Evolutionary conservation across 495 filamentous ascomycete genomes (phyloP).

Genomic region (Penicillium ucsense): DNA sequence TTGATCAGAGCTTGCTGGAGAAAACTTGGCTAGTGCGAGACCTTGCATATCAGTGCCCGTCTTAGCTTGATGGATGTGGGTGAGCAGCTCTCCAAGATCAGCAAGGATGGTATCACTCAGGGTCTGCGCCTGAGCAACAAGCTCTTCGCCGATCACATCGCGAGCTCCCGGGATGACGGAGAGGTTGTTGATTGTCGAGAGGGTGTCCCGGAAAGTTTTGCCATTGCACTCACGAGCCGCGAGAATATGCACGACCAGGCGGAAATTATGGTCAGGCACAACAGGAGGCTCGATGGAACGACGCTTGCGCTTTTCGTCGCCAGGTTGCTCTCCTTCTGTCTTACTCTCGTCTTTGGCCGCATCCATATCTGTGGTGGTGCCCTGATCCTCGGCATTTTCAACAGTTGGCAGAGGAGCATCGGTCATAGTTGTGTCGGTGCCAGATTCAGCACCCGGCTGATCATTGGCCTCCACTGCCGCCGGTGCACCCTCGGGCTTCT

Average conservation of each 20-base stretch:
- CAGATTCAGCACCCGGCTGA: slow-evolving; percentile 13
- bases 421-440: slow-evolving; percentile 33
- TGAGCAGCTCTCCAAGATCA: slow-evolving; percentile 78
- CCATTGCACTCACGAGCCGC: slow-evolving; percentile 91
- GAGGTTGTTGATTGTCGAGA: slow-evolving; percentile 95
- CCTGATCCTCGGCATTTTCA: slow-evolving; percentile 21
- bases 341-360: slow-evolving; percentile 30
- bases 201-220: slow-evolving; percentile 92
- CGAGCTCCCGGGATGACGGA: slow-evolving; percentile 87
- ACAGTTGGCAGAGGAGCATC: slow-evolving; percentile 30
- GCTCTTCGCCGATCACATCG: slow-evolving; percentile 80
- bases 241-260: slow-evolving; percentile 89
- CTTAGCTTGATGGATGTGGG: slow-evolving; percentile 76
- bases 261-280: slow-evolving; percentile 82
- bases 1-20: slow-evolving; percentile 88
- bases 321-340: slow-evolving; percentile 35
- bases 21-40: slow-evolving; percentile 88
- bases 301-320: slow-evolving; percentile 61
- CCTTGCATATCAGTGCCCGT: slow-evolving; percentile 92
- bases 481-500: slow-evolving; percentile 29
- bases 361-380: slow-evolving; percentile 18
- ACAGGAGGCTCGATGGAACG: slow-evolving; percentile 69
- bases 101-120: slow-evolving; percentile 74
- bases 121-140: slow-evolving; percentile 73
- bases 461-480: slow-evolving; percentile 15